Percentiles rank a stretch among this genome's conserved stretches.
phyloP scores from a whole-genome alignment of 176 grass and related monocot species.

The Raddia distichophylla region DNA sequence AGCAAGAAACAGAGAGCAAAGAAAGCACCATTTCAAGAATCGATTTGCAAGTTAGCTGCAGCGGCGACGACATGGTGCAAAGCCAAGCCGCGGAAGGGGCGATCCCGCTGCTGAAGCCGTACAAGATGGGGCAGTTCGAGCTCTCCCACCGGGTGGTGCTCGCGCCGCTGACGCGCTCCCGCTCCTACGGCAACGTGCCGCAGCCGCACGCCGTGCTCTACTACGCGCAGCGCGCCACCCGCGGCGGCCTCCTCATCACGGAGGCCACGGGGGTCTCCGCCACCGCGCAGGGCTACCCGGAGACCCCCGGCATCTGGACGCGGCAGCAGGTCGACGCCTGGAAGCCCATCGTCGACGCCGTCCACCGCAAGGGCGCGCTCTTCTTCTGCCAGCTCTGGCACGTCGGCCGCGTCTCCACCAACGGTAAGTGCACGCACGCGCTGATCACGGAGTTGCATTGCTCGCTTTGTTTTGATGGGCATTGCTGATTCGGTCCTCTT shows the following conservation, averaged over 20 bases:
- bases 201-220: conserved; percentile 47
- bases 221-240: conserved; percentile 58
- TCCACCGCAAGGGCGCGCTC: conserved; percentile 49
- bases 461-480: too few species aligned
- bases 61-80: not conserved
- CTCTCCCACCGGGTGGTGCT: conserved; percentile 60
- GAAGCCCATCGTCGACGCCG: conserved; percentile 65
- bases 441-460: too few species aligned
- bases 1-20: too few species aligned
- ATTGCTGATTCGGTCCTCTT: too few species aligned
- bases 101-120: conserved; percentile 45
- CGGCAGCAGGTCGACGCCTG: conserved; percentile 50
- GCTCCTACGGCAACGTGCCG: conserved; percentile 55
- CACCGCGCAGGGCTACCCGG: conserved; percentile 47
- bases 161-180: conserved; percentile 47
- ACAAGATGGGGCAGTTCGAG: conserved; percentile 50
- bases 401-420: conserved; percentile 41
- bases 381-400: conserved; percentile 62
- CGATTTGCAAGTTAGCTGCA: too few species aligned
- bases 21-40: too few species aligned
- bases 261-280: conserved; percentile 49
- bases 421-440: not conserved
- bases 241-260: conserved; percentile 50
- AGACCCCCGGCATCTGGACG: conserved; percentile 44
- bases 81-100: not conserved